Evolutionary conservation across 1,284 basidiomycete genomes (phyloP).

Genomic region (Mrakiaceae sp.): DNA sequence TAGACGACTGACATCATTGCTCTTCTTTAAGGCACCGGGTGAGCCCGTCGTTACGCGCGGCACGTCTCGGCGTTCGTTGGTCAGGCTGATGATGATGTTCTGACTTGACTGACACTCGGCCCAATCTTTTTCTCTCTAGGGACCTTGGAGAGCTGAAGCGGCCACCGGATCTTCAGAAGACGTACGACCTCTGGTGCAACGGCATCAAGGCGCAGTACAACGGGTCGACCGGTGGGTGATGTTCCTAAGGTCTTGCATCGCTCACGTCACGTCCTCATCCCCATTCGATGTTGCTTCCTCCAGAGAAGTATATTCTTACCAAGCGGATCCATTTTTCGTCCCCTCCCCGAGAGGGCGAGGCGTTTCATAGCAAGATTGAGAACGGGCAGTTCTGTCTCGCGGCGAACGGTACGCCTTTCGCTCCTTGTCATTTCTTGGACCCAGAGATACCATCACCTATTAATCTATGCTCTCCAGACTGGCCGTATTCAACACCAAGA

Average conservation of each 20-base stretch:
- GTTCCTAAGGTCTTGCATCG: neutral
- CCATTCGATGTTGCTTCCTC: neutral
- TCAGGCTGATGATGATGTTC: no score
- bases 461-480: neutral
- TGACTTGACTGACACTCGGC: no score
- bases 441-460: neutral
- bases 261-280: neutral
- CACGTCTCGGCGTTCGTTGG: no score
- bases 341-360: neutral
- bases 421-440: neutral
- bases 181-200: conserved; percentile 10
- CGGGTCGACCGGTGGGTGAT: conserved; percentile 2
- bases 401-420: conserved; percentile 6
- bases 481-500: conserved; percentile 13
- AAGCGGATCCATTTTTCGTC: conserved; percentile 5
- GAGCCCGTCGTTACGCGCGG: no score
- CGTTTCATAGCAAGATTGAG: neutral
- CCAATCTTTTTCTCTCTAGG: neutral
- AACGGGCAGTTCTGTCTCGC: conserved; percentile 9
- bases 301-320: conserved; percentile 10
- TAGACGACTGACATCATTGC: no score
- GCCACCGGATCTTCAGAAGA: conserved; percentile 6
- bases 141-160: conserved; percentile 9
- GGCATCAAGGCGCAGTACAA: conserved; percentile 4
- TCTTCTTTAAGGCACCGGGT: no score